Percentiles rank a stretch among this genome's conserved stretches.
phyloP scores from a whole-genome alignment of 345 rosid genomes.

The Erysimum cheiranthoides region DNA sequence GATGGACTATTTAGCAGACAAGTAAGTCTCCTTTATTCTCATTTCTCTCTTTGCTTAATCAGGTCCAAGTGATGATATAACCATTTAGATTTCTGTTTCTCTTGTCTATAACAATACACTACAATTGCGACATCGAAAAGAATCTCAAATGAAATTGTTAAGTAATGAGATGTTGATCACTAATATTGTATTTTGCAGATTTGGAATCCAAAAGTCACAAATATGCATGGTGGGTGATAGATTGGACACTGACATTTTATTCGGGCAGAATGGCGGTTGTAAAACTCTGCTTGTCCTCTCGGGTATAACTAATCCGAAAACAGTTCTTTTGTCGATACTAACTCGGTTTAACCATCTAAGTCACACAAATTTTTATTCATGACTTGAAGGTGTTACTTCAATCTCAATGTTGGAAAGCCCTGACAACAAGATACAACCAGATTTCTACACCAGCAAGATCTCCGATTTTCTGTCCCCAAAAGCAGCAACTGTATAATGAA shows the following conservation, averaged over 20 bases:
- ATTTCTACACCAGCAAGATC: constrained; percentile 81
- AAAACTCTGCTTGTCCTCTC: constrained; percentile 97
- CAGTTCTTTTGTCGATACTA: background rate
- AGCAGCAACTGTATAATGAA: constrained; percentile 68
- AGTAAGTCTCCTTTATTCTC: constrained; percentile 53
- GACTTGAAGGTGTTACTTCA: constrained; percentile 70
- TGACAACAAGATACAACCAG: constrained; percentile 78
- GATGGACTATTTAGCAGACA: constrained; percentile 92
- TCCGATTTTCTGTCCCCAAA: constrained; percentile 81
- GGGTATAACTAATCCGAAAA: constrained; percentile 49
- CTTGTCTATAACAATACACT: background rate
- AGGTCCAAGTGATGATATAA: background rate
- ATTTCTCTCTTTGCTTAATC: background rate
- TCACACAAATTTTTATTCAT: background rate
- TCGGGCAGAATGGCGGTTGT: constrained; percentile 93
- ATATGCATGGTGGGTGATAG: constrained; percentile 99
- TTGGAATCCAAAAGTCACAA: constrained; percentile 81
- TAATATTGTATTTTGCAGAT: constrained; percentile 54
- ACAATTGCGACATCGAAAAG: background rate
- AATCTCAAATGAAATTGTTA: background rate
- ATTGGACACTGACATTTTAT: constrained; percentile 89
- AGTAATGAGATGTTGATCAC: constrained; percentile 12
- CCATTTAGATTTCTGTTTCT: constrained; percentile 5
- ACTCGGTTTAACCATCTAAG: constrained; percentile 11
- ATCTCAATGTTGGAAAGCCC: constrained; percentile 77